phyloP scores from a whole-genome alignment of 164 flowering plant genomes.

The Kingdonia uniflora region DNA sequence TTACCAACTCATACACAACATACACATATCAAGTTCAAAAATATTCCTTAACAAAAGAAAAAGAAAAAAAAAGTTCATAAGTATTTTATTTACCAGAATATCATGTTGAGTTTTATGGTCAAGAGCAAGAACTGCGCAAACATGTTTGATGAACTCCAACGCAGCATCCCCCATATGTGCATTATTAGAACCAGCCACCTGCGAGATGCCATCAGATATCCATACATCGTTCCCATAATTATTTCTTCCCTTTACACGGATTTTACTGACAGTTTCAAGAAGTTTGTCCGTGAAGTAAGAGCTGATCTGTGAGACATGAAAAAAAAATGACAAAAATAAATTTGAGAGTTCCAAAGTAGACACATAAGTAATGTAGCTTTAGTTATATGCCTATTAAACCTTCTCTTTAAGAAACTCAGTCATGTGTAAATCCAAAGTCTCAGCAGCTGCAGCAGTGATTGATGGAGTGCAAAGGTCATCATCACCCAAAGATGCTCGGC shows the following conservation, averaged over 20 bases:
- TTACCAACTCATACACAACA: no score
- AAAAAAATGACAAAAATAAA: background rate
- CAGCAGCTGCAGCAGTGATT: conserved; percentile 64
- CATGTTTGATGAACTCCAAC: conserved; percentile 84
- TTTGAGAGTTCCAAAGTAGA: background rate
- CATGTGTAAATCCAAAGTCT: conserved; percentile 40
- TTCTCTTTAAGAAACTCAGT: conserved; percentile 54
- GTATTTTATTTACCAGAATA: conserved; percentile 88
- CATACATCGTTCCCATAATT: conserved; percentile 20
- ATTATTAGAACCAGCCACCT: conserved; percentile 17
- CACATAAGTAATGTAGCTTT: background rate
- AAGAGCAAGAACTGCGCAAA: conserved; percentile 81
- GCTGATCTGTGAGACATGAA: conserved; percentile 47
- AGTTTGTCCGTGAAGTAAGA: conserved; percentile 75
- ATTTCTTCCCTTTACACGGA: conserved; percentile 37
- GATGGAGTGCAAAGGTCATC: conserved; percentile 76
- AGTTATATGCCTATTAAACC: conserved; percentile 23
- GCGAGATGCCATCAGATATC: conserved; percentile 19
- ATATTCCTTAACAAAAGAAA: no score
- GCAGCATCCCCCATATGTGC: conserved; percentile 58
- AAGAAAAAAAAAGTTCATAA: conserved; percentile 1
- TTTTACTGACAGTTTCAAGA: conserved; percentile 55
- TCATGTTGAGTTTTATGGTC: conserved; percentile 88
- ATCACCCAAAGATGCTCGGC: conserved; percentile 28
- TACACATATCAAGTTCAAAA: background rate